Base-by-base conservation (phyloP, 2,329 filamentous ascomycete genomes). In the Nemania sp. region DNA sequence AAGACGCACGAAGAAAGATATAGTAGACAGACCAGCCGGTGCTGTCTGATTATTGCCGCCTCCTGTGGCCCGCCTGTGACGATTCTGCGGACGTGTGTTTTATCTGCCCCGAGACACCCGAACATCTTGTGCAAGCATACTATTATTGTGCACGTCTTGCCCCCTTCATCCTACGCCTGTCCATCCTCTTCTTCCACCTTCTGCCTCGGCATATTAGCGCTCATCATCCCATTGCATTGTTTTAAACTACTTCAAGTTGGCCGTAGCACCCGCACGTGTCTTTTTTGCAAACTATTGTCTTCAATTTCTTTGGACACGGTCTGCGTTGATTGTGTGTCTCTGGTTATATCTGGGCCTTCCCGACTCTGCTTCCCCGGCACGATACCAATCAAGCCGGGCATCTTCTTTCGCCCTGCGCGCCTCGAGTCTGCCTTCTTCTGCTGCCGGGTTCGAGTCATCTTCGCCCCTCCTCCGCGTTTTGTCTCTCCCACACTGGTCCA, bases 381-480 rank as follows among this genome's bases (percentile, higher is more conserved):
- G 23, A 47, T 37, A 43, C 40, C 45, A 50, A 42, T 30, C 40
- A 46, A 54, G 46, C 8, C 3, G 28, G 28, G n/a, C n/a, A n/a
- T n/a, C 43, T 43, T 28, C n/a, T 40, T 34, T 36, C 22, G 37
- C 39, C 22, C 23, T 24, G 44, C 49, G 43, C 43, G 50, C 41
- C 54, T 45, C 23, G 22, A 34, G 47, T 37, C 31, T 53, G 28
- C 33, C 44, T 51, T 33, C 26, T 53, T 28, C 31, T 41, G 44
- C 20, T 41, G 44, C 20, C 54, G 55, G 57, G 51, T 46, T 57
- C 61, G 59, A 63, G 61, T 60, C 60, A 50, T 40, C 52, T 12
- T 28, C 51, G 23, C 39, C 24, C 17, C 17, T 26, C 22, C 23
- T 41, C 37, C 42, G 36, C 46, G 14, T 24, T 30, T 40, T 42